Evolutionary conservation across 352 stramenopile species (phyloP), one percentile per base, ranked within the genome.

Genomic region (Globisporangium alternatum): DNA sequence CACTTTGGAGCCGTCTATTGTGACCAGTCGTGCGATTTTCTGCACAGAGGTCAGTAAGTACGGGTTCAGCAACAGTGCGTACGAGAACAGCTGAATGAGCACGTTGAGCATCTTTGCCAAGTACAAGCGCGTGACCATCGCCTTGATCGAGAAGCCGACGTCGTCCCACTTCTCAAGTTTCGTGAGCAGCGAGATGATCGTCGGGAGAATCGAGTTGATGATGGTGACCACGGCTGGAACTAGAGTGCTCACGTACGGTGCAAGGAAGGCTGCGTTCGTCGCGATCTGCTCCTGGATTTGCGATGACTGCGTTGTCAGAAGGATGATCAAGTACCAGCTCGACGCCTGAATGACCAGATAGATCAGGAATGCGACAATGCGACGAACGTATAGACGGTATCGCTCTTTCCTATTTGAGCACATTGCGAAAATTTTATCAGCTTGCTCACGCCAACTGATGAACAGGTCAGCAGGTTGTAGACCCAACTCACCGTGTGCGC

Each of bases 61-160:
- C 19, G 86, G 86, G 21, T 93, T 77, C 7, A 93, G 56, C 8
- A 95, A 68, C 28, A 92, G 64, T 22, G 72, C 71, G 62, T 88
- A 92, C 25, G 86, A 93, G 60, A 84, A 81, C 28, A 95, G 48
- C 63, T 95, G 86, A 52, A 95, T 91, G 17, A 92, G 44, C 1
- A 90, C 81, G 56, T 95, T 95, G 19, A 95, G 71, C 28, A 90
- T 82, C 66, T 95, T 93, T n/a, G 86, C 82, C 47, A 95, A 48
- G 55, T 92, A 95, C 45, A 95, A 55, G 1, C 84, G 80, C 28
- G 78, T 91, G 39, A 93, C 77, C 81, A 92, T 91, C 8, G 82
- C 80, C 66, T 95, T 93, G 70, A 92, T 92, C 17, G 79, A 71
- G 67, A 93, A 93, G 0, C 83, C 84, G 19, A 79, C 73, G 63